Base-by-base conservation (phyloP, 192 early-diverging fungal genomes). In the Podila epicladia region DNA sequence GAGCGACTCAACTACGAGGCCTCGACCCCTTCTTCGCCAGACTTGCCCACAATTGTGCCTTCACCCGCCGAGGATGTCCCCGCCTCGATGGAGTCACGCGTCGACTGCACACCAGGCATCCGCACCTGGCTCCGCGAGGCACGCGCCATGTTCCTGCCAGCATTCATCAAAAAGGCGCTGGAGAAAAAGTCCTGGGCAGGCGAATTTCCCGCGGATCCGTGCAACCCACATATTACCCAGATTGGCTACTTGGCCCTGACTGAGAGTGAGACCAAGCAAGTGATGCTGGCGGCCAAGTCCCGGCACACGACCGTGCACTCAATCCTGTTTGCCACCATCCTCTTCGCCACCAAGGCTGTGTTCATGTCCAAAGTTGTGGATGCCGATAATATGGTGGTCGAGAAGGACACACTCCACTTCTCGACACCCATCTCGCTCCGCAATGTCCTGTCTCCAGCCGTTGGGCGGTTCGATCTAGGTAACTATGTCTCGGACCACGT, bases 161-260 rank as follows among this genome's bases (percentile, higher is more conserved):
- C 31, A 8, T 70, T 60, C 38, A 1, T 70, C 12, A 76, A 76
- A 20, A 67, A 61, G 50, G 65, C 73, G 1, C n/a, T 74, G 15
- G 65, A 74, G 37, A 49, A 35, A 32, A 74, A 68, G 22, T 68
- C 67, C 50, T 74, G 73, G 73, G 28, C 65, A 2, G 73, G 73
- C 20, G 73, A 74, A 19, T 35, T 74, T 57, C 65, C 60, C 31
- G 73, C 73, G n/a, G 55, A 65, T 0, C 65, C 62, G 3, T 37
- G 55, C 5, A 31, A 24, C 24, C 64, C 58, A 2, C 55, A 74
- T 22, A 65, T 67, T 24, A 68, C 65, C 4, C 45, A 57, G 29
- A 65, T 63, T 0, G 60, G 50, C 13, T 37, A 62, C 13, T 48
- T 58, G 65, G 32, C 51, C 24, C 51, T 74, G 22, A 68, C 45